Base-by-base conservation (phyloP, 2,329 filamentous ascomycete species). In the Teratosphaeria gauchensis region DNA sequence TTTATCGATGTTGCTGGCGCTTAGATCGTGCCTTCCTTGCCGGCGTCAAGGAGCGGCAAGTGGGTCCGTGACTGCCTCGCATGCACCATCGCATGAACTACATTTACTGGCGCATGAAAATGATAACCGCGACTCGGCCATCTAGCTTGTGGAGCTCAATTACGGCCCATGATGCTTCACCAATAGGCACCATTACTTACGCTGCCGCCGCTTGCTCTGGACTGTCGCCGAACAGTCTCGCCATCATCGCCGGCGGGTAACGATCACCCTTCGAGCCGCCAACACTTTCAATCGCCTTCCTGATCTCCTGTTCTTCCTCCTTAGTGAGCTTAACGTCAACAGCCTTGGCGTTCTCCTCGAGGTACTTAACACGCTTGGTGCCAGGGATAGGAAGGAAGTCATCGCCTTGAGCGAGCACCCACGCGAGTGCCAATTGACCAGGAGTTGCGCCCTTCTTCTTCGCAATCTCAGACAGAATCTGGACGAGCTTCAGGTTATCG, bases 401-500 rank as follows among this genome's bases (percentile, higher is more conserved):
- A 5, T 66, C 61, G 2, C 69, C 70, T 61, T 71, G 70, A 28
- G 64, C 64, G 7, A 69, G 56, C 28, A 71, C 62, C 70, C 69
- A 72, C 2, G 69, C 69, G 12, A 72, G 53, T 4, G 65, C 62
- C 21, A 71, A 52, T 56, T 73, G 70, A 32, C 67, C 66, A 14
- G 66, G 55, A 9, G 69, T 71, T 53, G 64, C 64, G 4, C 64
- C 64, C 53, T 72, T 72, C 59, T 66, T 63, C 51, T 62, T 56
- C 6, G 70, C 70, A 52, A 72, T 60, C 7, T 61, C 61, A 2
- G 59, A 56, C 52, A 71, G 56, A 31, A 58, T 62, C 51, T 65
- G 55, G 19, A 71, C 69, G n/a, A 72, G 65, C 60, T 68, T 65
- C n/a, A 72, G 54, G 35, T 72, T 72, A 38, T 65, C 59, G 46